Evolutionary conservation across 2,329 filamentous ascomycete genomes (phyloP), one percentile per base, ranked within the genome.

Genomic region (Trichoderma guizhouense): DNA sequence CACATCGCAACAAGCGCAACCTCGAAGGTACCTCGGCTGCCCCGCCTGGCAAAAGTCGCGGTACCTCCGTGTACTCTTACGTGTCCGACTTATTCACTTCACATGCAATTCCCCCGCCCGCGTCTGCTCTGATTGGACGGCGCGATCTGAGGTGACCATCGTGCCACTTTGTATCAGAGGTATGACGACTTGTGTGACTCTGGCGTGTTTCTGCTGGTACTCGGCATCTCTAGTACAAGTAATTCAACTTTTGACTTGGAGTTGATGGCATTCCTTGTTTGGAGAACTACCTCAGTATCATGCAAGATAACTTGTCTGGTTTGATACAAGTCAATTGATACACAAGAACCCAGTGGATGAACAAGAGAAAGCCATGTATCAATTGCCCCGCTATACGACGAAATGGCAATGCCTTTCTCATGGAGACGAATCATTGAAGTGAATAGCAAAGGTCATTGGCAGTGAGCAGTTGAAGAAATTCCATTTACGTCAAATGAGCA

Each of bases 61-160:
- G 51, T 55, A 55, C 61, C 36, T 64, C 24, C 18, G 11, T 64
- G 36, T 64, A 51, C 36, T 47, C 47, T 53, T 12, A 53, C 47
- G 47, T 53, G 47, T 24, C 5, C 18, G 21, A 12, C 21, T 14
- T 26, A 12, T 11, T 39, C 36, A 32, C 55, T 69, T 60, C 55
- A 60, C 66, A 68, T 68, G 65, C 65, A 68, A 61, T 18, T 51
- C 32, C 51, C 53, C 66, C 64, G 47, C 64, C 47, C 51, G 24
- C 24, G 47, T 6, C 18, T 26, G 9, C 26, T 39, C 34, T 55
- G 26, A 67, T 69, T 60, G 55, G 66, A 28, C 28, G 14, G n/a
- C 34, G 2, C 24, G 24, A 3, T 3, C 66, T 69, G 66, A 57
- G 53, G 66, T 69, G 55, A 51, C 55, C 5, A 69, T 69, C 66